Evolutionary conservation across 345 rosid species (phyloP).

Genomic region (Erysimum cheiranthoides): DNA sequence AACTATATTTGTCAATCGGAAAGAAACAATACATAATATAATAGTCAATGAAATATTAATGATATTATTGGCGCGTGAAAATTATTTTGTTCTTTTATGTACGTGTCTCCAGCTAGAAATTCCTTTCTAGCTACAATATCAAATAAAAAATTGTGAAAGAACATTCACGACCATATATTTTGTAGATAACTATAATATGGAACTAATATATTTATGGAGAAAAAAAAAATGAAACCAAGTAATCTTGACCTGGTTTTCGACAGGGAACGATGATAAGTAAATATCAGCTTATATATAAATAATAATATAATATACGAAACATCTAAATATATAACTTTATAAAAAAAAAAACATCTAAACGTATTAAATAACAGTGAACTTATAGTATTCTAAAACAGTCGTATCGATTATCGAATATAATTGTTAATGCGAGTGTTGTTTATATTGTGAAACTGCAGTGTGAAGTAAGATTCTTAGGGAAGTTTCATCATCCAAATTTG

Average conservation of each 20-base stretch:
- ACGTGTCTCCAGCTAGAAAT: background rate
- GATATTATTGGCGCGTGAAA: constrained; percentile 18
- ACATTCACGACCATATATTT: constrained; percentile 19
- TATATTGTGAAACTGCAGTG: constrained; percentile 53
- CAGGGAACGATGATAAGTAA: constrained; percentile 9
- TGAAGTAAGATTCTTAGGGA: constrained; percentile 81
- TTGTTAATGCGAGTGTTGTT: background rate
- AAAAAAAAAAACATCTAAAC: background rate
- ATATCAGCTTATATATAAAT: background rate
- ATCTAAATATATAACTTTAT: background rate
- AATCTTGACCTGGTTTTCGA: constrained; percentile 11
- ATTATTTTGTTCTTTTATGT: background rate
- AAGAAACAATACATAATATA: background rate
- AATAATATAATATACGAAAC: background rate
- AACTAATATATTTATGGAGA: background rate
- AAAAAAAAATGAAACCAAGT: background rate
- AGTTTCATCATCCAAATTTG: constrained; percentile 79
- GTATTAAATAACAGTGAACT: no score
- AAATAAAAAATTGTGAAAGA: constrained; percentile 1
- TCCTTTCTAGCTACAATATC: background rate
- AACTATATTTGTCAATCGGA: constrained; percentile 21
- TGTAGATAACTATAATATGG: background rate
- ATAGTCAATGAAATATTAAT: constrained; percentile 24
- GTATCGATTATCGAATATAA: background rate
- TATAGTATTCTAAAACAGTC: background rate